Percentiles rank a stretch among this genome's conserved stretches.
These are phyloP conservation scores for Herpetomonas tarakana DNA, from an alignment of 208 protist species.

Conservation along the genomic window DNA sequence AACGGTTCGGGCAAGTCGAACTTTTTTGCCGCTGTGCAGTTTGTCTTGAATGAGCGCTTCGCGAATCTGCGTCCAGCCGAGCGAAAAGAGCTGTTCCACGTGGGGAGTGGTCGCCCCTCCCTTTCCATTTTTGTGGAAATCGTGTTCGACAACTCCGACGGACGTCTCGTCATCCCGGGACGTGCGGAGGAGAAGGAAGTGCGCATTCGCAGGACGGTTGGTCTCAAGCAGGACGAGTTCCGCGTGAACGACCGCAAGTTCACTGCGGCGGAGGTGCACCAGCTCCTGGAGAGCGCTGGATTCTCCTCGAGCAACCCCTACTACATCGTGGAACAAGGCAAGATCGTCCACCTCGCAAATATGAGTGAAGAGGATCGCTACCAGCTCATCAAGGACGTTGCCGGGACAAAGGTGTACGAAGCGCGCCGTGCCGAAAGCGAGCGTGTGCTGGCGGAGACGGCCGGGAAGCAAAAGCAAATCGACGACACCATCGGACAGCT, in stretches of 20 bases:
- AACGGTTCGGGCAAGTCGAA: constrained; percentile 98
- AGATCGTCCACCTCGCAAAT: constrained; percentile 92
- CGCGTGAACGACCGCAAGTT: constrained; percentile 96
- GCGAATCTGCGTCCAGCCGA: constrained; percentile 85
- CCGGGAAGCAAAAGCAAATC: constrained; percentile 80
- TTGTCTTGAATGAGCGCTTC: constrained; percentile 96
- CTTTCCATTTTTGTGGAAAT: constrained; percentile 98
- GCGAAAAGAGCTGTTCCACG: constrained; percentile 94
- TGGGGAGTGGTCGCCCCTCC: constrained; percentile 79
- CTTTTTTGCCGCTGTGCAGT: constrained; percentile 97
- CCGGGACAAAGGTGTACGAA: constrained; percentile 98
- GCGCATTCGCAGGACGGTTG: constrained; percentile 94
- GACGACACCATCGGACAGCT: constrained; percentile 92
- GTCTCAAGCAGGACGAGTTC: constrained; percentile 99
- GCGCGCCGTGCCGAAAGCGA: constrained; percentile 91
- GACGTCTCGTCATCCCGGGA: constrained; percentile 92
- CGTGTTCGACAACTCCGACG: constrained; percentile 98
- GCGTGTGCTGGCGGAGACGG: constrained; percentile 94
- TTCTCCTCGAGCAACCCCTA: constrained; percentile 99
- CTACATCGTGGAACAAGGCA: constrained; percentile 99
- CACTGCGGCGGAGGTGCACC: constrained; percentile 88
- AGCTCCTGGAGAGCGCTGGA: constrained; percentile 98
- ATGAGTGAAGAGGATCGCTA: constrained; percentile 96
- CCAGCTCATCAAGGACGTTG: constrained; percentile 98
- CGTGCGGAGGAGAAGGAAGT: constrained; percentile 91